Evolutionary conservation across 345 rosid genomes (phyloP), one percentile per base, ranked within the genome.

Genomic region (Streptanthus diversifolius): DNA sequence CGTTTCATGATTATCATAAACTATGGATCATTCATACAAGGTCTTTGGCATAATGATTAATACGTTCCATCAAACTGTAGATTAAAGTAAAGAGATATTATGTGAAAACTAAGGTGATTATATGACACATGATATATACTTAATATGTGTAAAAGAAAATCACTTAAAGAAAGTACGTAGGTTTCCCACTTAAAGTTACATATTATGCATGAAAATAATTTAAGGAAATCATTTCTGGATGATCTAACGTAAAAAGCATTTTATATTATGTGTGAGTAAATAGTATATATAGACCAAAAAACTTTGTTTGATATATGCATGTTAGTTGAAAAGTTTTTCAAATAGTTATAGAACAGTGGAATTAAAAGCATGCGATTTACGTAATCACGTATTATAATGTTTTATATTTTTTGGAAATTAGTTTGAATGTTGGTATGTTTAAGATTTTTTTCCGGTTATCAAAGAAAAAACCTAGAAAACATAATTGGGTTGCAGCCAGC

Each of bases 71-170:
- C 52, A 57, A 55, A 73, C 66, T 12, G 44, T 47, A 36, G 13
- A 33, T 21, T 66, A 57, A 57, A 36, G 27, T 57, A 39, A 36
- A 24, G 30, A 39, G 32, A 37, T 49, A 14, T 5, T 18, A 51
- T 71, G 29, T 47, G 25, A 15, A 21, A 59, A 22, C 9, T 24
- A 73, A 33, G 56, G 72, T 45, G 77, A 66, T 65, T 44, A 73
- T 44, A 73, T 18, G 64, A 73, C 71, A 73, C 17, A 44, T 53
- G 55, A 49, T 44, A 40, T 14, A 40, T 30, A 9, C 25, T 52
- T 30, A 11, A 40, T 37, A 40, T 39, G 32, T 41, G 8, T 27
- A 29, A 12, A 59, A 43, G 43, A 56, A 32, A 13, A 5, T 30
- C 58, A 18, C 21, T 8, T 9, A 10, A 17, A 17, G 12, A 33